These are phyloP conservation scores for Russula vinacea DNA, from an alignment of 768 basidiomycete species.

Conservation along the genomic window DNA sequence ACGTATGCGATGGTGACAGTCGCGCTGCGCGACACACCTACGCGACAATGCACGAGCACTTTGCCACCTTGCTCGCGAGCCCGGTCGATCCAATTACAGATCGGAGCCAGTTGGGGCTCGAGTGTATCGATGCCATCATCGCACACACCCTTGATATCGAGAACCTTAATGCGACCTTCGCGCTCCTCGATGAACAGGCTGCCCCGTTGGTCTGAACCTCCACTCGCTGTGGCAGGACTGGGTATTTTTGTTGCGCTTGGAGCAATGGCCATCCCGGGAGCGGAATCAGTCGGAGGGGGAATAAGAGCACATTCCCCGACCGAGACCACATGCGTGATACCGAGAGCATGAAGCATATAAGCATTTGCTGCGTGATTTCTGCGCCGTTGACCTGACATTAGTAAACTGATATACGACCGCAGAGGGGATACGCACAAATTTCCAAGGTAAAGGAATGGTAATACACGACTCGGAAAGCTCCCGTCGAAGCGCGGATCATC, in stretches of 20 bases:
- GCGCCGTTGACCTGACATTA: constrained; percentile 24
- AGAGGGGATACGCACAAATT: constrained; percentile 66
- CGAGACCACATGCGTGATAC: constrained; percentile 95
- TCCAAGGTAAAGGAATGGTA: constrained; percentile 92
- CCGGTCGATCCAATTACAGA: constrained; percentile 91
- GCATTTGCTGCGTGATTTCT: constrained; percentile 93
- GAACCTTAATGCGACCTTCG: constrained; percentile 84
- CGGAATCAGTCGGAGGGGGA: constrained; percentile 52
- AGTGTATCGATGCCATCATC: constrained; percentile 97
- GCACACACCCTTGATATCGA: constrained; percentile 88
- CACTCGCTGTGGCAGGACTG: constrained; percentile 40
- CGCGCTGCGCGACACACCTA: constrained; percentile 95
- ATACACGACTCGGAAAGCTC: constrained; percentile 88
- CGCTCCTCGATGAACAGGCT: constrained; percentile 86
- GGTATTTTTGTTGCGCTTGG: neutral
- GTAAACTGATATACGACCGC: constrained; percentile 21
- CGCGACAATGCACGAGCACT: constrained; percentile 94
- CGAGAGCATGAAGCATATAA: constrained; percentile 92
- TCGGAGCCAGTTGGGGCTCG: constrained; percentile 80
- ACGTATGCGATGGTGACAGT: constrained; percentile 98
- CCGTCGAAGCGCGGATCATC: constrained; percentile 91
- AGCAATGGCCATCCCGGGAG: neutral
- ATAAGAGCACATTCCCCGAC: constrained; percentile 93
- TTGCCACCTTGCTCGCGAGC: constrained; percentile 81
- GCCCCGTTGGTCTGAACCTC: constrained; percentile 54